phyloP scores from a whole-genome alignment of 768 basidiomycete genomes.

The Tricholoma hemisulphureum region DNA sequence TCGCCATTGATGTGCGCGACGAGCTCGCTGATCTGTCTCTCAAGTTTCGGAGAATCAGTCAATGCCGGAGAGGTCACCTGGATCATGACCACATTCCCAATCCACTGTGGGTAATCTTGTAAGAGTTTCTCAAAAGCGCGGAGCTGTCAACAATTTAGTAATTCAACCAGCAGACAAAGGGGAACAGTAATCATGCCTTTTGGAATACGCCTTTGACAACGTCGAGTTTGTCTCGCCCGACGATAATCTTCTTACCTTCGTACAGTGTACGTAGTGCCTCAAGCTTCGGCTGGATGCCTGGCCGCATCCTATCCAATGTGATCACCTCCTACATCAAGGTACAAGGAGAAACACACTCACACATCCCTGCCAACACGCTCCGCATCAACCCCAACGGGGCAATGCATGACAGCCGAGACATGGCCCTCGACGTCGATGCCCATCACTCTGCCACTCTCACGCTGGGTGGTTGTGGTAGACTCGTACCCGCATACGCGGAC shows the following conservation, averaged over 20 bases:
- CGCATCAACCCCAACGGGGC: slow-evolving; percentile 94
- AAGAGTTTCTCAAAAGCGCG: slow-evolving; percentile 95
- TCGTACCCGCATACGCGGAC: slow-evolving; percentile 97
- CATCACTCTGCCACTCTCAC: not conserved
- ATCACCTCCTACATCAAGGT: not conserved
- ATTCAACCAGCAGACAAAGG: not conserved
- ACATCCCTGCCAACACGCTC: slow-evolving; percentile 83
- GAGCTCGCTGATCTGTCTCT: slow-evolving; percentile 89
- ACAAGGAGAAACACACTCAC: slow-evolving; percentile 37
- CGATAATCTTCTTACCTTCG: slow-evolving; percentile 97
- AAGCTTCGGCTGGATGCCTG: slow-evolving; percentile 88
- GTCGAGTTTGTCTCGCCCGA: slow-evolving; percentile 95
- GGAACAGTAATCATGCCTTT: slow-evolving; percentile 54
- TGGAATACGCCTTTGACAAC: slow-evolving; percentile 98
- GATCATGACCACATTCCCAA: slow-evolving; percentile 82
- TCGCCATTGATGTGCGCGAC: slow-evolving; percentile 95
- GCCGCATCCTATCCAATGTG: slow-evolving; percentile 47
- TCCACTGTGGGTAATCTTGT: slow-evolving; percentile 93
- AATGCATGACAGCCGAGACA: slow-evolving; percentile 79
- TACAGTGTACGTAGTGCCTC: slow-evolving; percentile 82
- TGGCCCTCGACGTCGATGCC: slow-evolving; percentile 87
- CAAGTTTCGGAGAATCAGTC: slow-evolving; percentile 90
- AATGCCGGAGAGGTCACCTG: slow-evolving; percentile 94
- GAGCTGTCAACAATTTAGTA: slow-evolving; percentile 45
- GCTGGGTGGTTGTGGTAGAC: slow-evolving; percentile 42